Conservation (phyloP, 202 grass and related monocot genomes). For the Elaeis oleifera region DNA sequence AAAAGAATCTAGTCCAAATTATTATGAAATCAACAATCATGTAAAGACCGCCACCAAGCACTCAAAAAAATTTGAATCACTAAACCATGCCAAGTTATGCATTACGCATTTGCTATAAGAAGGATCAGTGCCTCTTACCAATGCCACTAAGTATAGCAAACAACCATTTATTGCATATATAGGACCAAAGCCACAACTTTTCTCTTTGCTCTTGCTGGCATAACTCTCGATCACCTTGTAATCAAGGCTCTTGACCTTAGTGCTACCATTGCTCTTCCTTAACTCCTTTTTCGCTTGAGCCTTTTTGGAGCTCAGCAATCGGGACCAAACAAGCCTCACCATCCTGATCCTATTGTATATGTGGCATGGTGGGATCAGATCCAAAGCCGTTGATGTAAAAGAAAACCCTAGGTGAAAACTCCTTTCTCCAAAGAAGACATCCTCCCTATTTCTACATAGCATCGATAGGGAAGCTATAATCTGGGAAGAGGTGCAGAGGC, state of each 20-base stretch:
- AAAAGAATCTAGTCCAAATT: too few species aligned
- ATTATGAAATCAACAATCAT: too few species aligned
- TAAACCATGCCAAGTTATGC: background rate
- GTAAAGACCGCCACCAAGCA: too few species aligned
- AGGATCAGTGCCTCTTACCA: slow-evolving; percentile 36
- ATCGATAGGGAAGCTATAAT: too few species aligned
- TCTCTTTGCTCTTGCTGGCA: slow-evolving; percentile 82
- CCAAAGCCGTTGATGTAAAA: background rate
- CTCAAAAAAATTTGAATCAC: too few species aligned
- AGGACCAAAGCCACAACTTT: slow-evolving; percentile 88
- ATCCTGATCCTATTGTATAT: slow-evolving; percentile 77
- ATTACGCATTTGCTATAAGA: too few species aligned
- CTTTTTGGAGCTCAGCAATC: slow-evolving; percentile 63
- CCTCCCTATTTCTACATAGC: too few species aligned
- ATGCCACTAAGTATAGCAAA: slow-evolving; percentile 79
- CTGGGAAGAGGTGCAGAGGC: too few species aligned
- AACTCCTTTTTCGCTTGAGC: slow-evolving; percentile 23
- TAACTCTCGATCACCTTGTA: slow-evolving; percentile 96
- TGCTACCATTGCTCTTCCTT: slow-evolving; percentile 13
- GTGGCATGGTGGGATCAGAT: slow-evolving; percentile 32
- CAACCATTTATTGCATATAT: slow-evolving; percentile 82
- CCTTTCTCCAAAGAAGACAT: too few species aligned
- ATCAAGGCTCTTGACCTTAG: slow-evolving; percentile 72
- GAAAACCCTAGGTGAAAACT: too few species aligned
- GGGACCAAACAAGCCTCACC: slow-evolving; percentile 66